Conservation (phyloP, 192 early-diverging fungal genomes). For the Umbelopsis sp. region DNA sequence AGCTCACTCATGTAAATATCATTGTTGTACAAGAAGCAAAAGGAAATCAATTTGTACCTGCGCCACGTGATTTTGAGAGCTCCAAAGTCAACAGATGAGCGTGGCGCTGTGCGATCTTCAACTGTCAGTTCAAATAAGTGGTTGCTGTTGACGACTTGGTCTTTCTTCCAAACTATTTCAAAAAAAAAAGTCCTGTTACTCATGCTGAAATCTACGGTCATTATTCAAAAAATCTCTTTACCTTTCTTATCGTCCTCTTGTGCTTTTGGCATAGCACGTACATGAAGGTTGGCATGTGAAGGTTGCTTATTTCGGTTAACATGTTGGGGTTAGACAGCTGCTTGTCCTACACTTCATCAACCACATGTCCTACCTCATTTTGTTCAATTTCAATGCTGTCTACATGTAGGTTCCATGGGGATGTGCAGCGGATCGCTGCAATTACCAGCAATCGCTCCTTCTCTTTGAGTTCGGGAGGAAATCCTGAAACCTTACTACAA, state of each 20-base stretch:
- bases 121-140: constrained; percentile 44
- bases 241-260: constrained; percentile 16
- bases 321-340: constrained; percentile 32
- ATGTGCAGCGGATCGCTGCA: constrained; percentile 38
- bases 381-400: constrained; percentile 45
- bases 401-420: constrained; percentile 56
- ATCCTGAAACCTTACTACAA: neutral
- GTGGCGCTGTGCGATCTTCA: constrained; percentile 29
- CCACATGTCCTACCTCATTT: constrained; percentile 13
- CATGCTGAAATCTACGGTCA: neutral
- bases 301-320: constrained; percentile 10
- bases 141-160: constrained; percentile 43
- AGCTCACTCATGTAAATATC: constrained; percentile 1
- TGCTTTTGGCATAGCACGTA: constrained; percentile 23
- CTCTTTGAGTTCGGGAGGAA: constrained; percentile 26
- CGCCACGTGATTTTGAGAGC: constrained; percentile 50
- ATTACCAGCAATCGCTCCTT: constrained; percentile 40
- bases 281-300: constrained; percentile 22
- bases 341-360: constrained; percentile 23
- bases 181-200: neutral
- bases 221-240: neutral
- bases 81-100: constrained; percentile 37
- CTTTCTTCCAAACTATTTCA: constrained; percentile 53
- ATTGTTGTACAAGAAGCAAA: neutral
- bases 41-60: constrained; percentile 36